A percentile compares a stretch with the other conserved stretches of the same genome.
Conservation (phyloP, 192 early-diverging fungal species). For the Backusella tuberculispora region DNA sequence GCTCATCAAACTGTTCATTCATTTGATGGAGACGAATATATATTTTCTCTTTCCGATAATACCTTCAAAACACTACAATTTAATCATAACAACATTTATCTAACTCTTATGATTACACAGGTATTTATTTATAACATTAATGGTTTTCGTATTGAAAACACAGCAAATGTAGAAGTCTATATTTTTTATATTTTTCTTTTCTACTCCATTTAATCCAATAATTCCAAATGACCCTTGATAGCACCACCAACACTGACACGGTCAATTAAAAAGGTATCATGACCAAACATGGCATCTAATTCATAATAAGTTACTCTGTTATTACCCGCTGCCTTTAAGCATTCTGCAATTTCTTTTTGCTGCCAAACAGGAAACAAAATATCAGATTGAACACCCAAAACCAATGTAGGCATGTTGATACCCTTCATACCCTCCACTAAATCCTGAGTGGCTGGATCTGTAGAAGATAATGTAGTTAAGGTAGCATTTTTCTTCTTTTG, state of each 20-base stretch:
- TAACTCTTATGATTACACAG: too few species aligned
- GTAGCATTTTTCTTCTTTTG: constrained; percentile 10
- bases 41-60: too few species aligned
- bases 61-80: too few species aligned
- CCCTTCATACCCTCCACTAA: constrained; percentile 73
- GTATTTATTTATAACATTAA: not conserved
- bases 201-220: constrained; percentile 24
- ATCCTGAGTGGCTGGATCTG: constrained; percentile 58
- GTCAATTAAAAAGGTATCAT: constrained; percentile 97
- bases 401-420: constrained; percentile 80
- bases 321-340: constrained; percentile 84
- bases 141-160: not conserved
- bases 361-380: constrained; percentile 95
- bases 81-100: too few species aligned
- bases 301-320: constrained; percentile 93
- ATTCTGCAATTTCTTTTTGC: constrained; percentile 95
- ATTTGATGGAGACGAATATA: not conserved
- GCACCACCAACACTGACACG: constrained; percentile 89
- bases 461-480: constrained; percentile 35
- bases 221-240: constrained; percentile 87
- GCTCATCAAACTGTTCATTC: not conserved
- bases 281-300: constrained; percentile 95
- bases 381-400: constrained; percentile 94
- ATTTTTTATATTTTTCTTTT: not conserved
- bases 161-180: not conserved